Base-by-base conservation (phyloP, 2,329 filamentous ascomycete species). In the Pseudopithomyces maydicus region DNA sequence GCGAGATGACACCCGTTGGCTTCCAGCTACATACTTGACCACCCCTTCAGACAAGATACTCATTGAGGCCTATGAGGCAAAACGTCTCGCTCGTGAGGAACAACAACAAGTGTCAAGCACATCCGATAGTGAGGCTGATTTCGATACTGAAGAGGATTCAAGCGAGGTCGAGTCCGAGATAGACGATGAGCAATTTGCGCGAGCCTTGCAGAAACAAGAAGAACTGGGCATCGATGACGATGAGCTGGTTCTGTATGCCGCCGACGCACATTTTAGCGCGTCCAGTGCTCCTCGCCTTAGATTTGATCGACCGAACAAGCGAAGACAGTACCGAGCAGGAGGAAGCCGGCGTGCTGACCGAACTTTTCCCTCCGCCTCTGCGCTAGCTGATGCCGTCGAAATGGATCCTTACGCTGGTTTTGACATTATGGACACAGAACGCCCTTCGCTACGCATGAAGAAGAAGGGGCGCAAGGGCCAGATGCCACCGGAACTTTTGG, bases 341-440 rank as follows among this genome's bases (percentile, higher is more conserved):
- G 58, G 62, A 3, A 54, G 59, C 10, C 63, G 58, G n/a, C 64
- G 57, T 42, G n/a, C 52, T 15, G 59, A 64, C 2, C 56, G 50
- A 14, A 57, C 51, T 14, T 87, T 86, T 65, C 82, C 83, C 15
- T 80, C 81, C 36, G 85, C 85, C 6, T 79, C 79, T 44, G 78
- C 81, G 15, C 81, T 88, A 64, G 85, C 84, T 2, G 85, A 86
- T 68, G 80, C 81, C 0, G 76, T 87, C 2, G 84, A 87, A n/a
- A 75, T 79, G 59, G 82, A 85, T 62, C 83, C 84, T 54, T 81
- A 88, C 55, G 86, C 89, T 58, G 90, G 87, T 8, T 88, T 97
- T 61, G 92, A 97, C 69, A 80, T 96, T 43, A 94, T 95, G 88
- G 91, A 96, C 68, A 91, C 90, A 77, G 84, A 90, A 15, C 83